phyloP scores from a whole-genome alignment of 1,139 yeast species.

The Yamadazyma buinensis region DNA sequence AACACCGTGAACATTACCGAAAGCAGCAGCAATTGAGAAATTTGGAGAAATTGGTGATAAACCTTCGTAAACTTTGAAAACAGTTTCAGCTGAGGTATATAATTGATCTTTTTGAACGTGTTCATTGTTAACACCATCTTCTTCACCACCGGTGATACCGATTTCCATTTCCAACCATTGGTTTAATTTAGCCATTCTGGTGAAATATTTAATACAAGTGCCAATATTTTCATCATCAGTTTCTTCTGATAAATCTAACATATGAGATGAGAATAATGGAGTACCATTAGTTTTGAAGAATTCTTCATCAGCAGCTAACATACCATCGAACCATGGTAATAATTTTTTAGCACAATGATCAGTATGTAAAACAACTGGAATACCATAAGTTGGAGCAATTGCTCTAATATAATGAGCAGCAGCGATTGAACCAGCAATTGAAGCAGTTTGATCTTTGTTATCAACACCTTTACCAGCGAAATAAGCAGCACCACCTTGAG shows the following conservation, averaged over 20 bases:
- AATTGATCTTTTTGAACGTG: slow-evolving; percentile 80
- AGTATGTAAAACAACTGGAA: slow-evolving; percentile 96
- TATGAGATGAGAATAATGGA: slow-evolving; percentile 97
- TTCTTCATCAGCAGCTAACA: slow-evolving; percentile 94
- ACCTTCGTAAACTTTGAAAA: slow-evolving; percentile 86
- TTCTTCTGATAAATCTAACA: slow-evolving; percentile 98
- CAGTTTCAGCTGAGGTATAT: slow-evolving; percentile 96
- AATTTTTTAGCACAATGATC: slow-evolving; percentile 99
- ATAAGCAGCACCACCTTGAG: slow-evolving; percentile 99
- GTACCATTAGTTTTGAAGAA: slow-evolving; percentile 82
- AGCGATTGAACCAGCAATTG: slow-evolving; percentile 93
- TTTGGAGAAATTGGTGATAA: slow-evolving; percentile 90
- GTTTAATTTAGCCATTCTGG: slow-evolving; percentile 88
- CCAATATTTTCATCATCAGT: slow-evolving; percentile 92
- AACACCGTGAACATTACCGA: slow-evolving; percentile 99
- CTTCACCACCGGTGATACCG: slow-evolving; percentile 99
- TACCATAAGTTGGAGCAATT: slow-evolving; percentile 92
- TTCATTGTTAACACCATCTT: slow-evolving; percentile 99
- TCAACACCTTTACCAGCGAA: slow-evolving; percentile 99
- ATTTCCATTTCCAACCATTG: slow-evolving; percentile 99
- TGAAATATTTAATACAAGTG: slow-evolving; percentile 91
- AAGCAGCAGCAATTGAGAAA: slow-evolving; percentile 99
- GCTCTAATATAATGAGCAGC: slow-evolving; percentile 98
- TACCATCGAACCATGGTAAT: slow-evolving; percentile 98
- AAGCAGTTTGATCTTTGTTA: slow-evolving; percentile 90